These are phyloP conservation scores for Beauveria sp. DNA, from an alignment of 2,329 filamentous ascomycete genomes.

Conservation along the genomic window DNA sequence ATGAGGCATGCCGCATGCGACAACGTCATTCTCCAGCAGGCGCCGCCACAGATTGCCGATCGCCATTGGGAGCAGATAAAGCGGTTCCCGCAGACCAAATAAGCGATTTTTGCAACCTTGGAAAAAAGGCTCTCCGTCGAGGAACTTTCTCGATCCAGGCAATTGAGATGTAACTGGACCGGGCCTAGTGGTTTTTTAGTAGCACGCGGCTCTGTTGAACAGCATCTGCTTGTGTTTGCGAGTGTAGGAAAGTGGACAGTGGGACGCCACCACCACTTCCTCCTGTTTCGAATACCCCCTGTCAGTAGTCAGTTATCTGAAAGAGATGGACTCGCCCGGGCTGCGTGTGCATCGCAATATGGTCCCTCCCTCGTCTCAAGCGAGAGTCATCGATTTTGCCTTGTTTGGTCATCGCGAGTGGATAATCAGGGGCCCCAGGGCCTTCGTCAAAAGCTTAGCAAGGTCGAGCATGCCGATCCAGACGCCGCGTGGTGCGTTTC, in stretches of 20 bases:
- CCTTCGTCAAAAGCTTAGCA: not conserved
- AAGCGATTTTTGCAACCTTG: not conserved
- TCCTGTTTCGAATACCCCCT: not conserved
- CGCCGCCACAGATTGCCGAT: not conserved
- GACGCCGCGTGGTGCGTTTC: not conserved
- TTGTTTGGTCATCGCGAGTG: not conserved
- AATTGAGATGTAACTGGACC: not conserved
- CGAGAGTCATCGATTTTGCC: not conserved
- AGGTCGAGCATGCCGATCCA: not conserved
- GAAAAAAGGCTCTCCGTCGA: not conserved
- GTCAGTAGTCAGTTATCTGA: not conserved
- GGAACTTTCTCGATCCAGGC: not conserved
- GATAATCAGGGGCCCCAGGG: constrained; percentile 4
- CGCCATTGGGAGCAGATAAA: not conserved
- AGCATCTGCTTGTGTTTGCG: not conserved
- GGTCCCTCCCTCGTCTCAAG: not conserved
- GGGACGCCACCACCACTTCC: not conserved
- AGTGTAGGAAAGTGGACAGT: not conserved
- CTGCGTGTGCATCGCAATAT: not conserved
- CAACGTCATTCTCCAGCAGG: not conserved
- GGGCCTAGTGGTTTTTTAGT: not conserved
- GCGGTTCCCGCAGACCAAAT: not conserved
- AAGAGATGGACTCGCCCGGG: not conserved
- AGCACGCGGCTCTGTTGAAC: not conserved
- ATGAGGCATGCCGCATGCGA: not conserved